Percentiles rank a stretch among this genome's conserved stretches.
These are phyloP conservation scores for Oidium heveae DNA, from an alignment of 2,329 filamentous ascomycete genomes.

Conservation along the genomic window DNA sequence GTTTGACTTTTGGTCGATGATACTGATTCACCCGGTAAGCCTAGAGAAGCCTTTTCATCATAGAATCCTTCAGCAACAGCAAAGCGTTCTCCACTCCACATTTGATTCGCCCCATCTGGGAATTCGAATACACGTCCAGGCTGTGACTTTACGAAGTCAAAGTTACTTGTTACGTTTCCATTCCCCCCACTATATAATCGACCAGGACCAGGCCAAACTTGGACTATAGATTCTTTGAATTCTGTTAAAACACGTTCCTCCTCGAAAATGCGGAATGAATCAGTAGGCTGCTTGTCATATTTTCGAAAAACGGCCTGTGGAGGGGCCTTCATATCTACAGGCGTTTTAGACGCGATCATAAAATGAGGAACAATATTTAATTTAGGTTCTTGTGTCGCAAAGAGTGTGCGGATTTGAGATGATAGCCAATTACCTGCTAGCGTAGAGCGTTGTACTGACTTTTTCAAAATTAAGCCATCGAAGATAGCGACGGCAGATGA, in stretches of 20 bases:
- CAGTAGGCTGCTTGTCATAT: conserved; percentile 33
- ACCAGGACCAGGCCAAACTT: conserved; percentile 68
- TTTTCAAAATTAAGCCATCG: conserved; percentile 82
- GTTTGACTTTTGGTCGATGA: conserved; percentile 47
- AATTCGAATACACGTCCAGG: conserved; percentile 86
- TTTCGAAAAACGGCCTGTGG: conserved; percentile 51
- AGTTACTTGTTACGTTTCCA: conserved; percentile 33
- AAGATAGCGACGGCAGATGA: conserved; percentile 78
- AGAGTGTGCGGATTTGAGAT: conserved; percentile 61
- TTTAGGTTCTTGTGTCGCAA: conserved; percentile 41
- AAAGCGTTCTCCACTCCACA: conserved; percentile 77
- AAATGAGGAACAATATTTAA: conserved; percentile 63
- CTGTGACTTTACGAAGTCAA: conserved; percentile 46
- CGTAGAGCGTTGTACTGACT: conserved; percentile 64
- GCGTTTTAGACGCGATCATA: conserved; percentile 63
- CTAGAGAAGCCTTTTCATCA: conserved; percentile 54
- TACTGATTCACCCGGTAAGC: conserved; percentile 16
- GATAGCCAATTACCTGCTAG: conserved; percentile 79
- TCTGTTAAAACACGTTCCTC: conserved; percentile 85
- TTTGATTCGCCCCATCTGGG: conserved; percentile 87
- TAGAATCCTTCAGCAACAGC: conserved; percentile 72
- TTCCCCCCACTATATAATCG: conserved; percentile 24
- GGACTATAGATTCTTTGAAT: conserved; percentile 94
- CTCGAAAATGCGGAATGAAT: conserved; percentile 58
- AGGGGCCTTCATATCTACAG: conserved; percentile 65